These are phyloP conservation scores for Flaveria sonorensis DNA, from an alignment of 129 eudicot genomes.

Conservation along the genomic window DNA sequence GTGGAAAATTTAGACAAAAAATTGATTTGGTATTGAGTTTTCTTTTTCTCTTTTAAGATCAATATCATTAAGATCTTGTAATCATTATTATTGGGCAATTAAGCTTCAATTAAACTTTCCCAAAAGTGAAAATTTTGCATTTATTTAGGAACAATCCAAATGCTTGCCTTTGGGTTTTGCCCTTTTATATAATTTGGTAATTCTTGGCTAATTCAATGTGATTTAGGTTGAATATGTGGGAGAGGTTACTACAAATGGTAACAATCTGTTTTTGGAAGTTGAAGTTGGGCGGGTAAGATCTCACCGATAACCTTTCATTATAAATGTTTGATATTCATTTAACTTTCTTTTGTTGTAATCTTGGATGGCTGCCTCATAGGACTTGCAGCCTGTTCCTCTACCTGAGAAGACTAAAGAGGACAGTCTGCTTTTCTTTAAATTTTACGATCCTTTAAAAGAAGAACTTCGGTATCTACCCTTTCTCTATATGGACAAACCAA, in stretches of 20 bases:
- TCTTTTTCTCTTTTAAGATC: no score
- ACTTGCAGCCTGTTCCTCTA: slow-evolving; percentile 60
- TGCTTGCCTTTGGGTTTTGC: not conserved
- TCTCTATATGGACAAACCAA: not conserved
- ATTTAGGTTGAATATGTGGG: slow-evolving; percentile 71
- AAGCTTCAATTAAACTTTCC: not conserved
- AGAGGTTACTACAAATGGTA: slow-evolving; percentile 53
- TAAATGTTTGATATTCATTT: not conserved
- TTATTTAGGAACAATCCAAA: not conserved
- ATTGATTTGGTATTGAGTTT: no score
- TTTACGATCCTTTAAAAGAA: slow-evolving; percentile 77
- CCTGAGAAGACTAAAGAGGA: slow-evolving; percentile 75
- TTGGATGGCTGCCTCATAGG: slow-evolving; percentile 35
- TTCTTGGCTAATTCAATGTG: slow-evolving; percentile 5
- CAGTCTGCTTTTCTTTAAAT: slow-evolving; percentile 69
- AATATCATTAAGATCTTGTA: not conserved
- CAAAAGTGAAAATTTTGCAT: not conserved
- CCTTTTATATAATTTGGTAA: not conserved
- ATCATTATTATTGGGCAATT: not conserved
- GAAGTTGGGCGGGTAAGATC: slow-evolving; percentile 53
- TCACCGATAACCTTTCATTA: not conserved
- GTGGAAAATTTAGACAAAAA: no score
- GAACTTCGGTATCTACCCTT: slow-evolving; percentile 61
- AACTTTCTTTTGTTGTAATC: not conserved
- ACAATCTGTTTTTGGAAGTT: slow-evolving; percentile 70